Conservation (phyloP, 2,329 filamentous ascomycete species). For the Plenodomus biglobosus region DNA sequence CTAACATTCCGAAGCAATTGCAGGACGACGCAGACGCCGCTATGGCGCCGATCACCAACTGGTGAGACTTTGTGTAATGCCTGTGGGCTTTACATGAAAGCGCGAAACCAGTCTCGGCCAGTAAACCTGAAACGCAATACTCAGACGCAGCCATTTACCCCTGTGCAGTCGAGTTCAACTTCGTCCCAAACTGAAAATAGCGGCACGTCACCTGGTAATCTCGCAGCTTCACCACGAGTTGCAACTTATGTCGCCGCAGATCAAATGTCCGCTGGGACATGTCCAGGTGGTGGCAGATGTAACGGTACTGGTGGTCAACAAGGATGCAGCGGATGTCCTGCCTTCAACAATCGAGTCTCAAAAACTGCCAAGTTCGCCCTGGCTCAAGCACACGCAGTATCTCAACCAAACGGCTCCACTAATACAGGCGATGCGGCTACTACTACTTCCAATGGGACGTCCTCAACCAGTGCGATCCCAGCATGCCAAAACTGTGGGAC, state of each 20-base stretch:
- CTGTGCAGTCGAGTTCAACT: constrained; percentile 46
- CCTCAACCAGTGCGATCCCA: constrained; percentile 64
- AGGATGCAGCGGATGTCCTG: constrained; percentile 92
- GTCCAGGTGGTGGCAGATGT: constrained; percentile 89
- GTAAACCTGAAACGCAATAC: constrained; percentile 83
- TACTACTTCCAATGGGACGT: constrained; percentile 15
- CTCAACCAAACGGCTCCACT: constrained; percentile 15
- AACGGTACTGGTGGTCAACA: constrained; percentile 96
- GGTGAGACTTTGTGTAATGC: constrained; percentile 97
- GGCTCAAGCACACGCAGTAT: constrained; percentile 44
- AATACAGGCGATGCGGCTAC: constrained; percentile 18
- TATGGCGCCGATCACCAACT: constrained; percentile 91
- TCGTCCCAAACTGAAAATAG: constrained; percentile 42
- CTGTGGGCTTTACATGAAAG: constrained; percentile 92
- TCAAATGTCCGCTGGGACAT: constrained; percentile 77
- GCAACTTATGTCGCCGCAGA: constrained; percentile 78
- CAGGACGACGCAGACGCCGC: constrained; percentile 85
- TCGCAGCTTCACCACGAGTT: constrained; percentile 45
- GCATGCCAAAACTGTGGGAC: constrained; percentile 97
- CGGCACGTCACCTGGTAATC: constrained; percentile 44
- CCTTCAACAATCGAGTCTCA: constrained; percentile 93
- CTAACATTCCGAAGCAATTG: constrained; percentile 70
- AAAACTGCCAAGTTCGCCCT: constrained; percentile 76
- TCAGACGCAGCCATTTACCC: constrained; percentile 34
- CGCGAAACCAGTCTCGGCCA: constrained; percentile 85